Base-by-base conservation (phyloP, 1,284 basidiomycete genomes). In the Nidula niveotomentosa region DNA sequence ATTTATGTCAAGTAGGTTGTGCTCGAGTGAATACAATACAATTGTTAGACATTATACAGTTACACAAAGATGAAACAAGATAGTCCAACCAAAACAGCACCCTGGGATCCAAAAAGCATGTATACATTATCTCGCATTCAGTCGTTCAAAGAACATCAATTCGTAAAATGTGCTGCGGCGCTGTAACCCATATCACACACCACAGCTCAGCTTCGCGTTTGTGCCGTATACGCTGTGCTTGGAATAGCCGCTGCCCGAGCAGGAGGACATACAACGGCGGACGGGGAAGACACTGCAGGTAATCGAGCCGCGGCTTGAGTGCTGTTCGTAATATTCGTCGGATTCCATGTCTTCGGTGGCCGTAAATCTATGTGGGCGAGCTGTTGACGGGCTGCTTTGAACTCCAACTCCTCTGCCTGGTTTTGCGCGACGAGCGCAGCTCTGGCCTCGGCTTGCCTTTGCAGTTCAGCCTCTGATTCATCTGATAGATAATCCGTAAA, bases 401-500 rank as follows among this genome's bases (percentile, higher is more conserved):
- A 92, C 67, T 92, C 90, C 59, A 81, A 73, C 64, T 92, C 90
- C 68, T 92, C 90, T 52, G 83, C 80, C 61, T 88, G 85, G 58
- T 82, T 88, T 71, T 91, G 87, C n/a, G 88, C 89, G 15, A 88
- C 68, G 48, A 88, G 65, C 5, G 84, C 86, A 2, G 90, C 90
- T 60, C 80, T 83, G 30, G 82, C 83, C 63, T 92, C 90, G 8
- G 90, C 90, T 69, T 91, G 90, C 56, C 88, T 77, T 71, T 92
- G 90, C 53, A 92, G 70, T 68, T 92, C 90, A 44, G 85, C 89
- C 62, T 92, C 90, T 12, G 88, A 91, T 69, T 92, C 90, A 64
- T 91, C 90, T 23, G 90, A 92, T 34, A 92, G 71, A 68, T 92
- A 92, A 66, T 92, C 90, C 8, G 90, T 92, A 64, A 92, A 92